phyloP scores from a whole-genome alignment of 768 basidiomycete species.

The Lactarius pseudohatsudake region DNA sequence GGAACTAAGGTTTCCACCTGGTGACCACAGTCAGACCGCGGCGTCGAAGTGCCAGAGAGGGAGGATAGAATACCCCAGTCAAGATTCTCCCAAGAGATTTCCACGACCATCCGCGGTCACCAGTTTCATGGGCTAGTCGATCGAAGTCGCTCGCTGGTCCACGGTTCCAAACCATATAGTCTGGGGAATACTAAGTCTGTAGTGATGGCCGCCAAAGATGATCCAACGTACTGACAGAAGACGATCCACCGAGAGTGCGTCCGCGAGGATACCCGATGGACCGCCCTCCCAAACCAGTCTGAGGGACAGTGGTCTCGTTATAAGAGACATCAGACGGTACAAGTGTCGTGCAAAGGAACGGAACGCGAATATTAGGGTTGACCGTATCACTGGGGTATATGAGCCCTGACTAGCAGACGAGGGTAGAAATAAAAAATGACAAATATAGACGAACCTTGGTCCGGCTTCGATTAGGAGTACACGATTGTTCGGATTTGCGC shows the following conservation, averaged over 20 bases:
- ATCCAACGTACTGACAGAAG: slow-evolving; percentile 26
- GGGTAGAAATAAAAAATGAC: no score
- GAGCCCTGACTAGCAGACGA: no score
- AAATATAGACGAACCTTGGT: no score
- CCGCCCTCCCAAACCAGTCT: slow-evolving; percentile 18
- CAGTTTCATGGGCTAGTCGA: slow-evolving; percentile 25
- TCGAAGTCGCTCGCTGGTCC: slow-evolving; percentile 29
- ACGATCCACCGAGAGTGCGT: slow-evolving; percentile 26
- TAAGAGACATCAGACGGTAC: not conserved
- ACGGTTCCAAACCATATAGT: slow-evolving; percentile 21
- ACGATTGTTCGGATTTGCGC: no score
- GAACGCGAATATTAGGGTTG: no score
- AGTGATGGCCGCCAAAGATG: not conserved
- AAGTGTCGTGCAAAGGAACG: no score
- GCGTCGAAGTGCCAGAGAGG: not conserved
- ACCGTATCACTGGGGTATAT: no score
- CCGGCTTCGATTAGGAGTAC: no score
- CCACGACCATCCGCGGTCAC: slow-evolving; percentile 31
- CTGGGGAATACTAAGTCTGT: not conserved
- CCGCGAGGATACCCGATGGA: slow-evolving; percentile 29
- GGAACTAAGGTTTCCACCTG: slow-evolving; percentile 8
- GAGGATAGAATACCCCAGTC: slow-evolving; percentile 1
- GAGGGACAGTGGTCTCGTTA: slow-evolving; percentile 30
- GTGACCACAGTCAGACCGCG: not conserved
- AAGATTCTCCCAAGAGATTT: slow-evolving; percentile 16